A percentile compares a stretch with the other conserved stretches of the same genome.
Conservation (phyloP, 208 protist species). For the Vickermania ingenoplastis region DNA sequence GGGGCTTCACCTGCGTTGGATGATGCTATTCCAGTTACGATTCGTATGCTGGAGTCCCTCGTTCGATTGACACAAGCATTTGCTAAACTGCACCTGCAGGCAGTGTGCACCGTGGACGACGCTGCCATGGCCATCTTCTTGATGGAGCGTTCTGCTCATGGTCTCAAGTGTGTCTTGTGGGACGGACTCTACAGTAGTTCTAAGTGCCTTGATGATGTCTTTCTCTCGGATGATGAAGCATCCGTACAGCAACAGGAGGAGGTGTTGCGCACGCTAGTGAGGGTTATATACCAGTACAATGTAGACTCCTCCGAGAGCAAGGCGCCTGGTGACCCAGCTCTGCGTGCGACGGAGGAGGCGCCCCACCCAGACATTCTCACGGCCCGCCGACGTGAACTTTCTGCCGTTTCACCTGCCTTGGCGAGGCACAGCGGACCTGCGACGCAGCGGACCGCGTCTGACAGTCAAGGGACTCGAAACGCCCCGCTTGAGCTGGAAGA, state of each 20-base stretch:
- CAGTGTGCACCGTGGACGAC: slow-evolving; percentile 63
- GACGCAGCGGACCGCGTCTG: too few species aligned
- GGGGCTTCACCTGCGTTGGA: slow-evolving; percentile 56
- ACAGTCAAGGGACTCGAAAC: too few species aligned
- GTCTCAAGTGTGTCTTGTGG: slow-evolving; percentile 64
- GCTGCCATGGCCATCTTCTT: slow-evolving; percentile 83
- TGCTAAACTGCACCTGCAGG: slow-evolving; percentile 89
- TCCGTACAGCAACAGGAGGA: slow-evolving; percentile 27
- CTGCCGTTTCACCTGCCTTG: too few species aligned
- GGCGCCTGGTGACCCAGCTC: background rate
- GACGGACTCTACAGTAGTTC: slow-evolving; percentile 68
- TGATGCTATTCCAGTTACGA: slow-evolving; percentile 90
- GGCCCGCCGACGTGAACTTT: too few species aligned
- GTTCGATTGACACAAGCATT: slow-evolving; percentile 93
- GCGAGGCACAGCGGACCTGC: background rate
- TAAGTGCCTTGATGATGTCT: slow-evolving; percentile 56
- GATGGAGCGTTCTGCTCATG: slow-evolving; percentile 78
- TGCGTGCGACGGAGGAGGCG: too few species aligned
- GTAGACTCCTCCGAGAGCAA: background rate
- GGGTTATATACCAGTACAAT: slow-evolving; percentile 50
- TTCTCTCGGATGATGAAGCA: slow-evolving; percentile 31
- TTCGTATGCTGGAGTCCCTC: slow-evolving; percentile 93
- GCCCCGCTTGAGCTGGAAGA: too few species aligned
- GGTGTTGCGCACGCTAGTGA: slow-evolving; percentile 40
- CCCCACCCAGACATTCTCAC: too few species aligned